Base-by-base conservation (phyloP, 768 basidiomycete genomes). In the Lactarius akahatsu region DNA sequence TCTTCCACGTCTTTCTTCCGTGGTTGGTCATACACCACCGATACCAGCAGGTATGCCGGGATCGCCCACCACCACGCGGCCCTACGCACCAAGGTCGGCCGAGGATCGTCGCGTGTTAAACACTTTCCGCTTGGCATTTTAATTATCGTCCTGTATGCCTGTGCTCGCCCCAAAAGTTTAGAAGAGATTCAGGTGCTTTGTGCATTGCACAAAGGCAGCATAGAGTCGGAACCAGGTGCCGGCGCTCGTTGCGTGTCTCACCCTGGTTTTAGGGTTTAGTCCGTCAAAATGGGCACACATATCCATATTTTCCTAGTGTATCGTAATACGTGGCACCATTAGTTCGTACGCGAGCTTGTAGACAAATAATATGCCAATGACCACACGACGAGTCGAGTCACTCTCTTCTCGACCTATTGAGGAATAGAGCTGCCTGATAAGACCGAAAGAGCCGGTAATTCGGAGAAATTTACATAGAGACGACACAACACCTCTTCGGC, bases 51-150 rank as follows among this genome's bases (percentile, higher is more conserved):
- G 55, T 59, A 57, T 68, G 32, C 62, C 62, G 16, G 50, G 57
- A n/a, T 68, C 71, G 16, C 57, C 63, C 10, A 45, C 50, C 26
- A 52, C 23, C 13, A 54, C 69, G 26, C 69, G 70, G 56, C 70
- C 67, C 23, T 76, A 76, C 66, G 72, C 69, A 6, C 76, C 76
- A 13, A 73, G 76, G 52, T 77, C 77, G 4, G 70, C 75, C 5
- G 77, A 78, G 63, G 77, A 78, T 61, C 73, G 76, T 45, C 73
- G 75, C 43, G 77, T 75, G 18, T 63, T 78, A 9, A 75, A 74
- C 60, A 73, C 76, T 55, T 78, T 78, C 71, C 76, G 77, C 13
- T 69, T 78, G 18, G 73, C 73, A 10, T 70, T 77, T 38, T 78
- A 64, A 72, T 62, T 30, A n/a, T 11, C 47, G 45, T 43, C 40